Conservation (phyloP, 169 alveolate species). For the Babesia bovis region DNA sequence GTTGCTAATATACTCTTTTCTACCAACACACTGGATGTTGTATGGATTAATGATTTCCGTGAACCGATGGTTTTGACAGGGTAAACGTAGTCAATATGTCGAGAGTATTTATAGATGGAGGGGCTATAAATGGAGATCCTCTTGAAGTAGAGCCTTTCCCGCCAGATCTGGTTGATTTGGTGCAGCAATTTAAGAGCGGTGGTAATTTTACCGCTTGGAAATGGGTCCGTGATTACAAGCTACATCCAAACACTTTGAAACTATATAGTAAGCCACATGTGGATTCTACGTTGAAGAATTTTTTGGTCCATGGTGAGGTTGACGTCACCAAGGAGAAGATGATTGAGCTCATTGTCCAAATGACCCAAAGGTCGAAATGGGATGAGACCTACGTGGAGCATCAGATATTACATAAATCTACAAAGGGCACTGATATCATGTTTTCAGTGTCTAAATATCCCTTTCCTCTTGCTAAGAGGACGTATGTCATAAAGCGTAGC, state of each 20-base stretch:
- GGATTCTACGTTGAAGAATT: constrained; percentile 45
- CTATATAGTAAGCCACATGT: constrained; percentile 33
- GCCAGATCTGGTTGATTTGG: neutral
- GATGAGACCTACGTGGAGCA: constrained; percentile 69
- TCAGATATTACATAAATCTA: neutral
- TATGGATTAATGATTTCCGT: no score
- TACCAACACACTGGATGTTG: no score
- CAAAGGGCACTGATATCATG: constrained; percentile 36
- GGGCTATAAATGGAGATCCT: neutral
- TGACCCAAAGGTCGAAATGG: constrained; percentile 43
- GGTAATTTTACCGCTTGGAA: constrained; percentile 20
- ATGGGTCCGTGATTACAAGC: constrained; percentile 53
- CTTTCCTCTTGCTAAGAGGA: constrained; percentile 59
- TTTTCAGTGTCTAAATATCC: constrained; percentile 65
- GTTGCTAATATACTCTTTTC: no score
- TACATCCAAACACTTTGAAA: constrained; percentile 10
- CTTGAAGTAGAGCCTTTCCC: neutral
- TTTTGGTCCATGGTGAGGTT: constrained; percentile 49
- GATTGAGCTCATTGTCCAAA: constrained; percentile 34
- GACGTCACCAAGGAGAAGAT: constrained; percentile 62
- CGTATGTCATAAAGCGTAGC: constrained; percentile 50
- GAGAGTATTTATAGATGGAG: no score
- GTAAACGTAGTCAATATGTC: no score
- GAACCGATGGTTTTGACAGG: no score
- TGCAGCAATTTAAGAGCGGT: constrained; percentile 11